These are phyloP conservation scores for Lasiodiplodia theobromae DNA, from an alignment of 2,329 filamentous ascomycete genomes.

Conservation along the genomic window DNA sequence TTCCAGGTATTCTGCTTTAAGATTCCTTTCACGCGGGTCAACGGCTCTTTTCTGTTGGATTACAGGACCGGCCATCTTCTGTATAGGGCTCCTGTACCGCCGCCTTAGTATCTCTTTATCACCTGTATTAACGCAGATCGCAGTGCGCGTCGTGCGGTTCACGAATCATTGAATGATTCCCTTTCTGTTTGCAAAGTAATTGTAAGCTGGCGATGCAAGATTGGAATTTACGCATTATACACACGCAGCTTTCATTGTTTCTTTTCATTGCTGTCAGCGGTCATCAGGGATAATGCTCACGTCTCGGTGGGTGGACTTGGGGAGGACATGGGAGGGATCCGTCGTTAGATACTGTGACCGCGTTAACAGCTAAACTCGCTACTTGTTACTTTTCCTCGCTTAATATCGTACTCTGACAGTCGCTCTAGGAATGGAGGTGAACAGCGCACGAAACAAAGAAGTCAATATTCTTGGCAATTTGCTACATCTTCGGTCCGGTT, in stretches of 20 bases:
- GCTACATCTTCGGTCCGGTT: neutral
- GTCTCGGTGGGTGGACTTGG: neutral
- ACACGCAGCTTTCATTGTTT: neutral
- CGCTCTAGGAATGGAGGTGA: neutral
- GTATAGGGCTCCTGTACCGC: neutral
- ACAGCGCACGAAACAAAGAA: neutral
- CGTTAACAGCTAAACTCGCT: neutral
- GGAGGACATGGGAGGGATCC: neutral
- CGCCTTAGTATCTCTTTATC: neutral
- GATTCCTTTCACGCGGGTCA: slow-evolving; percentile 14
- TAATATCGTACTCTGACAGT: neutral
- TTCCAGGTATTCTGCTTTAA: neutral
- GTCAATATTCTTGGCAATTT: neutral
- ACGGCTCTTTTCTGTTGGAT: neutral
- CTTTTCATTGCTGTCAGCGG: neutral
- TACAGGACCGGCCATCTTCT: neutral
- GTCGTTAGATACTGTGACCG: slow-evolving; percentile 7
- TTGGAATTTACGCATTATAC: slow-evolving; percentile 23
- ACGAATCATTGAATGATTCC: slow-evolving; percentile 5
- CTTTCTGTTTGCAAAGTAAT: neutral
- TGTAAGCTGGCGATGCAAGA: slow-evolving; percentile 9
- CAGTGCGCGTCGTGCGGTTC: slow-evolving; percentile 21
- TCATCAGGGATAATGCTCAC: neutral
- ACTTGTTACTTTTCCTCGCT: neutral
- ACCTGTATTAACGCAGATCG: slow-evolving; percentile 14